A percentile compares a stretch with the other conserved stretches of the same genome.
phyloP scores from a whole-genome alignment of 208 protist genomes.

The Leishmania braziliensis region DNA sequence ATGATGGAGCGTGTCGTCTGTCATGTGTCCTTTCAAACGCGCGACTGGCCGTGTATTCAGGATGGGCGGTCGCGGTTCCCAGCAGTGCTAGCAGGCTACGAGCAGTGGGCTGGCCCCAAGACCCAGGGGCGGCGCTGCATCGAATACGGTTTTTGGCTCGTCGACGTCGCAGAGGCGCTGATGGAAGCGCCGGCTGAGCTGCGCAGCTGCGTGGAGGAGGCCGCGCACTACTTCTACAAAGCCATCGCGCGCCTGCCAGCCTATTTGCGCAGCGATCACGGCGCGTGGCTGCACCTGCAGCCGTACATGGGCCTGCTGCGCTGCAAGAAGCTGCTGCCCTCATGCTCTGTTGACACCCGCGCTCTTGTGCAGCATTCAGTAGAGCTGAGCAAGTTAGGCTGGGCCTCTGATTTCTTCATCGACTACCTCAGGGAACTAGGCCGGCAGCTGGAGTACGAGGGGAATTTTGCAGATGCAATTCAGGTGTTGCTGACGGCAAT shows the following conservation, averaged over 20 bases:
- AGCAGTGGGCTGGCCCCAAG: slow-evolving; percentile 49
- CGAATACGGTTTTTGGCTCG: slow-evolving; percentile 75
- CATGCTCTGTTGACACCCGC: slow-evolving; percentile 68
- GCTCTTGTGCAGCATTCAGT: slow-evolving; percentile 66
- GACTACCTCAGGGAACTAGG: slow-evolving; percentile 69
- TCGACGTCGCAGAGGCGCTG: slow-evolving; percentile 53
- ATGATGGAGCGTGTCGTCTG: slow-evolving; percentile 46
- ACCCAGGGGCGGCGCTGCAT: slow-evolving; percentile 70
- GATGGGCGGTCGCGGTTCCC: slow-evolving; percentile 51
- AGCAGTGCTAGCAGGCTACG: slow-evolving; percentile 47
- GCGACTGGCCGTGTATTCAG: slow-evolving; percentile 38
- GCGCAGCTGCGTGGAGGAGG: slow-evolving; percentile 68
- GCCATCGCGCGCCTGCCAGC: slow-evolving; percentile 67
- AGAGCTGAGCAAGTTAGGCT: slow-evolving; percentile 73
- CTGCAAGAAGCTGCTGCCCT: slow-evolving; percentile 76
- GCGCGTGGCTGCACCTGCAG: slow-evolving; percentile 78
- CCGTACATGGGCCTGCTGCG: slow-evolving; percentile 76
- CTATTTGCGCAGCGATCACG: slow-evolving; percentile 77
- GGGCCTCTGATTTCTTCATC: slow-evolving; percentile 80
- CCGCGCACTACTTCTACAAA: slow-evolving; percentile 56
- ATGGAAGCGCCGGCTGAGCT: slow-evolving; percentile 29
- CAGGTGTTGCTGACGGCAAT: slow-evolving; percentile 66
- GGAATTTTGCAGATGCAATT: slow-evolving; percentile 55
- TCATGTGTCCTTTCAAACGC: slow-evolving; percentile 59
- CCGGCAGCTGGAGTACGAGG: slow-evolving; percentile 65